Base-by-base conservation (phyloP, 805 yeast species). In the Metschnikowia proteae region DNA sequence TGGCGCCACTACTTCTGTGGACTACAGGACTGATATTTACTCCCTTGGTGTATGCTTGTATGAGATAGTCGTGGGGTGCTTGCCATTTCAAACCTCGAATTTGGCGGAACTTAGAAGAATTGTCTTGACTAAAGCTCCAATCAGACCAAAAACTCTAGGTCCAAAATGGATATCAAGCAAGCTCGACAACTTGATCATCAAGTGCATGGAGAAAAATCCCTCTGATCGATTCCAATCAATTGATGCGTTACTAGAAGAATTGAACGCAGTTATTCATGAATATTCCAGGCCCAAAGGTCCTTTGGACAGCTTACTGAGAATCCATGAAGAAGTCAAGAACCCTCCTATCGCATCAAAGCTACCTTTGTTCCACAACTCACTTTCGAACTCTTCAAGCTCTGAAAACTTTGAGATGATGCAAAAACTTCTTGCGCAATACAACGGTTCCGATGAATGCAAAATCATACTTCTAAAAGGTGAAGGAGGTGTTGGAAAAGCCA, bases 41-140 rank as follows among this genome's bases (percentile, higher is more conserved):
- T 67, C 78, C 28, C 45, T 76, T 7, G 83, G 83, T 33, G 67
- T 78, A n/a, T 70, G 78, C 6, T 49, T 79, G 17, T 78, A 79
- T 51, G 80, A 78, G 46, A 48, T 75, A n/a, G 48, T 78, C 9
- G 67, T 75, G 11, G 79, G 81, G 1, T 60, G 63, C 10, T 56
- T 74, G 2, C 81, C 81, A 0, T 76, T 78, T 54, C 63, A 63
- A 30, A 64, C 73, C 1, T 64, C 68, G 8, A 75, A 70, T 51
- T 67, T 75, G 1, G 54, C 66, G 3, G 68, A 69, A 29, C 51
- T 77, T 17, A 65, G 71, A 3, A 57, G 69, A 43, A 66, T 71
- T 68, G 76, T 74, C 51, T 61, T 75, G 5, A 56, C 64, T 11
- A 70, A 74, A 28, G 62, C 61, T 4, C 79, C 81, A 0, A 56